Evolutionary conservation across 2,329 filamentous ascomycete genomes (phyloP).

Genomic region (Microcera coccophila): DNA sequence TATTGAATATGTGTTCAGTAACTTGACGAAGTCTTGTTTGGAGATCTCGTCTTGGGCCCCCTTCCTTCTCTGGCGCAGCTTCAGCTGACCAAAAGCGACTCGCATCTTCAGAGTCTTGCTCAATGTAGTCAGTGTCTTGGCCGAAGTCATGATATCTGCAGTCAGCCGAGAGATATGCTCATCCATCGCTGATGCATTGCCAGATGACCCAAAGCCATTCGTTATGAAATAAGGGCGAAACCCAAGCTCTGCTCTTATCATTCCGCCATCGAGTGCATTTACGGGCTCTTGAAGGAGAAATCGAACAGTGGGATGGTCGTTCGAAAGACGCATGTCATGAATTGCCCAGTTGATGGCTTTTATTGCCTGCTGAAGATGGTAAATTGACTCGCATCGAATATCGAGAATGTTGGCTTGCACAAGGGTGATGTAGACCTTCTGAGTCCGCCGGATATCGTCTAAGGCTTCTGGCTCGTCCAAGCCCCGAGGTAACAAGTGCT

Average conservation of each 20-base stretch:
- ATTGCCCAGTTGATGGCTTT: slow-evolving; percentile 30
- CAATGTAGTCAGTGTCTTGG: slow-evolving; percentile 24
- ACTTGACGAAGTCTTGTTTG: slow-evolving; percentile 22
- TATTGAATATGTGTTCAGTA: slow-evolving; percentile 25
- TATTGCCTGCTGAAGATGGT: slow-evolving; percentile 26
- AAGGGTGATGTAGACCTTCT: slow-evolving; percentile 32
- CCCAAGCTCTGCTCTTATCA: slow-evolving; percentile 22
- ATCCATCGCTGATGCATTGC: slow-evolving; percentile 14
- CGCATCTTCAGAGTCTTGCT: slow-evolving; percentile 28
- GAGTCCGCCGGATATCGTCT: slow-evolving; percentile 26
- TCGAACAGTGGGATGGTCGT: slow-evolving; percentile 18
- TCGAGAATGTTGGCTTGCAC: slow-evolving; percentile 24
- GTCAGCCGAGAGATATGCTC: slow-evolving; percentile 18
- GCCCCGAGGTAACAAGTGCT: slow-evolving; percentile 24
- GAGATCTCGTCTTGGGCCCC: slow-evolving; percentile 19
- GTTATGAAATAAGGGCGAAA: slow-evolving; percentile 21
- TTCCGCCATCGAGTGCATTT: slow-evolving; percentile 6
- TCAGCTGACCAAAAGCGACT: slow-evolving; percentile 32
- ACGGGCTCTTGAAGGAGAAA: slow-evolving; percentile 29
- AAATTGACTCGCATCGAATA: slow-evolving; percentile 22
- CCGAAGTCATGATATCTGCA: slow-evolving; percentile 16
- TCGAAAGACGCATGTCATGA: slow-evolving; percentile 30
- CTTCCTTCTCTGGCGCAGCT: slow-evolving; percentile 26
- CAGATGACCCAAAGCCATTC: not conserved
- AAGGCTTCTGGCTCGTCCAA: slow-evolving; percentile 23